Evolutionary conservation across 352 stramenopile genomes (phyloP).

Genomic region (Phytophthora macrochlamydospora): DNA sequence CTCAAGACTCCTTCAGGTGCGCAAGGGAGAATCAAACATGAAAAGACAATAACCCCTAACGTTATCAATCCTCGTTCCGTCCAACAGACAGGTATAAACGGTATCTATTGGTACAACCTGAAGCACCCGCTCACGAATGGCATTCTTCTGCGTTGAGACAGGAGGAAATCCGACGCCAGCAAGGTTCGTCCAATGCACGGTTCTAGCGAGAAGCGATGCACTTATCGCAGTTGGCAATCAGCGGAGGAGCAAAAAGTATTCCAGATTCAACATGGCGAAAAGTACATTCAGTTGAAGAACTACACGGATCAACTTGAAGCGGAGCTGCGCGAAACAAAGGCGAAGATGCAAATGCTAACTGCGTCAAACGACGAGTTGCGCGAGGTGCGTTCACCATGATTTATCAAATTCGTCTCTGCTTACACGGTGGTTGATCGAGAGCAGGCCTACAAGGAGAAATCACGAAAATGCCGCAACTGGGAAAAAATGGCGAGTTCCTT

Average conservation of each 20-base stretch:
- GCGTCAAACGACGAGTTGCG: conserved; percentile 81
- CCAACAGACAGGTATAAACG: conserved; percentile 54
- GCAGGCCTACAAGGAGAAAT: conserved; percentile 86
- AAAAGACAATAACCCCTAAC: too few relatives aligned
- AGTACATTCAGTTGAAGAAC: conserved; percentile 88
- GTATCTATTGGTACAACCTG: neutral
- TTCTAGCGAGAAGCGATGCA: neutral
- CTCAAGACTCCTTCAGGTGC: conserved; percentile 83
- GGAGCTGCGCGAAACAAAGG: conserved; percentile 80
- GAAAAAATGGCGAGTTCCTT: conserved; percentile 80
- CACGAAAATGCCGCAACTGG: conserved; percentile 85
- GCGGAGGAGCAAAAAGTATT: conserved; percentile 84
- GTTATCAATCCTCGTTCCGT: neutral
- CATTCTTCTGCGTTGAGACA: conserved; percentile 18
- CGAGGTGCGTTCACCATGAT: conserved; percentile 44
- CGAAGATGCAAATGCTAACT: conserved; percentile 74
- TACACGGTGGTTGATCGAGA: neutral
- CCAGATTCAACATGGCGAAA: conserved; percentile 81
- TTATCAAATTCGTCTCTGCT: neutral
- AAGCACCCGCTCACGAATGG: neutral
- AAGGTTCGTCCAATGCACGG: conserved; percentile 41
- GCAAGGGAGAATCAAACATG: too few relatives aligned
- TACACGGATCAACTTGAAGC: conserved; percentile 87
- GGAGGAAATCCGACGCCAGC: conserved; percentile 77
- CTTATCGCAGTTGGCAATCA: conserved; percentile 15